These are phyloP conservation scores for Atkinsonella texensis DNA, from an alignment of 2,329 filamentous ascomycete genomes.

Conservation along the genomic window DNA sequence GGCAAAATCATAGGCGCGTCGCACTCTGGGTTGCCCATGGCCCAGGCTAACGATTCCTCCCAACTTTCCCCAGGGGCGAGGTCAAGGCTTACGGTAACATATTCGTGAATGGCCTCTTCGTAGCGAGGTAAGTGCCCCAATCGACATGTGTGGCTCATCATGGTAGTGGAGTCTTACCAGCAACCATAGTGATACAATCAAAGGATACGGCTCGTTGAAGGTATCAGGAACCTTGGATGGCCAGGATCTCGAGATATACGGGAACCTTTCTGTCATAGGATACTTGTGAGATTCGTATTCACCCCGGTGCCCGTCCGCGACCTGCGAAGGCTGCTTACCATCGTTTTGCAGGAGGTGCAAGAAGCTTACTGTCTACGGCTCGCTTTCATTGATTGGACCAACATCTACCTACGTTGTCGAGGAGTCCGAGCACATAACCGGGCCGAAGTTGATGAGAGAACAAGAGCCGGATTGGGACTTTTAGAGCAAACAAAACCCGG, in stretches of 20 bases:
- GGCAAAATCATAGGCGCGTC: too few relatives aligned
- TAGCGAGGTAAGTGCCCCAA: conserved; percentile 20
- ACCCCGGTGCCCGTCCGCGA: background rate
- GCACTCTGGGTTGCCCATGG: too few relatives aligned
- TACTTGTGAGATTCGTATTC: conserved; percentile 23
- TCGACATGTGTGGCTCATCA: background rate
- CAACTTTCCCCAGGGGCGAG: conserved; percentile 20
- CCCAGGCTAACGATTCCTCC: background rate
- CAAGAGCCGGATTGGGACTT: conserved; percentile 29
- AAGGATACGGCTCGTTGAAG: conserved; percentile 34
- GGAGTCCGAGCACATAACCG: conserved; percentile 30
- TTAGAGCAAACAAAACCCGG: conserved; percentile 7
- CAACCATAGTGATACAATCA: conserved; percentile 28
- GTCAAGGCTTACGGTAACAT: conserved; percentile 37
- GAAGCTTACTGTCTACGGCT: conserved; percentile 31
- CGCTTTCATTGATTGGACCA: conserved; percentile 32
- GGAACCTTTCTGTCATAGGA: conserved; percentile 32
- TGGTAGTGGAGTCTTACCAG: conserved; percentile 6
- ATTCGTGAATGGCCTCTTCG: conserved; percentile 25
- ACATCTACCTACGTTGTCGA: conserved; percentile 31
- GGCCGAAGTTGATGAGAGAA: conserved; percentile 29
- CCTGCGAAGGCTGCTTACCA: conserved; percentile 4
- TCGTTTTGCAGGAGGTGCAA: conserved; percentile 24
- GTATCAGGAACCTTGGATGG: conserved; percentile 30
- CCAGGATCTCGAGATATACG: conserved; percentile 34